These are phyloP conservation scores for Aspergillus vadensis DNA, from an alignment of 2,329 filamentous ascomycete genomes.

Conservation along the genomic window DNA sequence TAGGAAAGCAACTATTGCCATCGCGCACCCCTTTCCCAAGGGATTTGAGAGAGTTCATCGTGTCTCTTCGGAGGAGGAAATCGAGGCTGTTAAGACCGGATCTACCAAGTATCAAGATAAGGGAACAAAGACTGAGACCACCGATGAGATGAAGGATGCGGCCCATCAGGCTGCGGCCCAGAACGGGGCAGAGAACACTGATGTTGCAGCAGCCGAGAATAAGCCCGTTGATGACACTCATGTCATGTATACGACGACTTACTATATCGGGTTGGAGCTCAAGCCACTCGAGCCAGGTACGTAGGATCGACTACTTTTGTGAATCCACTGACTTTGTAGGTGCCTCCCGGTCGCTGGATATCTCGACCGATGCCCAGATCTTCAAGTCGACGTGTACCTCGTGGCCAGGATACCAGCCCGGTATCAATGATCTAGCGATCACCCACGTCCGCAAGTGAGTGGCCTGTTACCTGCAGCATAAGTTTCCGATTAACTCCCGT, in stretches of 20 bases:
- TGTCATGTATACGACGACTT: constrained; percentile 81
- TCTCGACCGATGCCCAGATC: constrained; percentile 74
- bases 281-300: constrained; percentile 71
- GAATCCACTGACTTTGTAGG: constrained; percentile 40
- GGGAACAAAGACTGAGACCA: constrained; percentile 54
- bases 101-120: constrained; percentile 62
- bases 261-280: constrained; percentile 88
- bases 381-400: constrained; percentile 81
- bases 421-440: constrained; percentile 77
- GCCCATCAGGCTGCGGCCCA: constrained; percentile 53
- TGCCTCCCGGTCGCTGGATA: constrained; percentile 53
- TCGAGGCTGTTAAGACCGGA: constrained; percentile 64
- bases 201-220: constrained; percentile 38
- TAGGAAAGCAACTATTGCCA: constrained; percentile 72
- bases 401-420: constrained; percentile 73
- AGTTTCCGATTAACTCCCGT: constrained; percentile 19
- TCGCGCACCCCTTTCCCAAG: constrained; percentile 91
- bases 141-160: constrained; percentile 54
- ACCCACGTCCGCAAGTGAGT: constrained; percentile 84
- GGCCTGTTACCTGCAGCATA: neutral
- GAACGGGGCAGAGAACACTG: constrained; percentile 45
- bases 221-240: constrained; percentile 46
- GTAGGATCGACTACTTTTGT: constrained; percentile 31
- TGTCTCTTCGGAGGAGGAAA: constrained; percentile 63
- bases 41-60: constrained; percentile 81